phyloP scores from a whole-genome alignment of 2,329 filamentous ascomycete species.

The Talaromyces sp. region DNA sequence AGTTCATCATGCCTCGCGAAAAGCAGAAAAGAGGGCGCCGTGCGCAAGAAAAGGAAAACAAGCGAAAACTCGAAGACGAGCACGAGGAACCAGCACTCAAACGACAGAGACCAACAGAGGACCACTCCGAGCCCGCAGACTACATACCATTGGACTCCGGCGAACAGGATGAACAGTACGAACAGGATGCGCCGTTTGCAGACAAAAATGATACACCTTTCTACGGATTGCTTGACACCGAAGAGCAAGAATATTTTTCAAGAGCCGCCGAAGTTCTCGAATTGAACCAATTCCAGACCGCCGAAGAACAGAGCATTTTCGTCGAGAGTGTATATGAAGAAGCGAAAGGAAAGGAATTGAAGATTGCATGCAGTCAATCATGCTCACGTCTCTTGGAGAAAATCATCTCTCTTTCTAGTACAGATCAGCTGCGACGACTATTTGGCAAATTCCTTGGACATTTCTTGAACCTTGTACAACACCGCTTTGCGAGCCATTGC shows the following conservation, averaged over 20 bases:
- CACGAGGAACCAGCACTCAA: slow-evolving; percentile 34
- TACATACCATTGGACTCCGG: slow-evolving; percentile 40
- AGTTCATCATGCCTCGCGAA: slow-evolving; percentile 45
- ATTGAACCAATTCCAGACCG: slow-evolving; percentile 76
- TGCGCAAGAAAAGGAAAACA: slow-evolving; percentile 42
- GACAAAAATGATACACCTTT: slow-evolving; percentile 65
- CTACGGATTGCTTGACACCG: slow-evolving; percentile 87
- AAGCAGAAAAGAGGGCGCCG: slow-evolving; percentile 49
- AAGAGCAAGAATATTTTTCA: slow-evolving; percentile 95
- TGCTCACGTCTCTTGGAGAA: slow-evolving; percentile 92
- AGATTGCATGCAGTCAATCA: slow-evolving; percentile 91
- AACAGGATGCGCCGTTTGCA: slow-evolving; percentile 25
- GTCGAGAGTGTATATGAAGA: slow-evolving; percentile 82
- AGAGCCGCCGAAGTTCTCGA: slow-evolving; percentile 87
- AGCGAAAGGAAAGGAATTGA: slow-evolving; percentile 88
- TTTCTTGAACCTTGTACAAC: slow-evolving; percentile 85
- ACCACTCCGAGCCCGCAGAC: slow-evolving; percentile 24
- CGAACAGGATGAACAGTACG: slow-evolving; percentile 21
- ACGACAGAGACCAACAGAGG: slow-evolving; percentile 36
- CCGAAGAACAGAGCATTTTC: slow-evolving; percentile 70
- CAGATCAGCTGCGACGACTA: slow-evolving; percentile 77
- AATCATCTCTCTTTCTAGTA: slow-evolving; percentile 76
- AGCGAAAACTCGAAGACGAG: slow-evolving; percentile 38
- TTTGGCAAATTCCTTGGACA: slow-evolving; percentile 84
- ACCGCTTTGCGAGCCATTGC: slow-evolving; percentile 95